Conservation (phyloP, 23 red algal species). For the Agarophyton chilense region DNA sequence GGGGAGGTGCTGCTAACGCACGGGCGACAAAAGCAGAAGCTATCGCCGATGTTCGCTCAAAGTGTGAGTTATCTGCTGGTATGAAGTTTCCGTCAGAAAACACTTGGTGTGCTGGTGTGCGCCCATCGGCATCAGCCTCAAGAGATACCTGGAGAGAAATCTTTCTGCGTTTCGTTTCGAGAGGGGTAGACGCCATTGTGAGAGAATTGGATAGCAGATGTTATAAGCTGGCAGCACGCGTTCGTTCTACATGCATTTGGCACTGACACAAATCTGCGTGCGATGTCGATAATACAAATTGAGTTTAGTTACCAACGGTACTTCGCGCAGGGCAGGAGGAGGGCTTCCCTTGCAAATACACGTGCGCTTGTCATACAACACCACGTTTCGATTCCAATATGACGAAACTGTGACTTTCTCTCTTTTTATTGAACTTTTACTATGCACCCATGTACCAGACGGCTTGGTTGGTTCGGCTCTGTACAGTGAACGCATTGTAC, state of each 20-base stretch:
- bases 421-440: too few relatives aligned
- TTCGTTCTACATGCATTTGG: background rate
- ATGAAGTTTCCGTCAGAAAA: conserved; percentile 73
- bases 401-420: too few relatives aligned
- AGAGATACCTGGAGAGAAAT: conserved; percentile 62
- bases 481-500: too few relatives aligned
- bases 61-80: conserved; percentile 48
- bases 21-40: conserved; percentile 65
- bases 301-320: too few relatives aligned
- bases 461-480: too few relatives aligned
- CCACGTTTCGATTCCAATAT: too few relatives aligned
- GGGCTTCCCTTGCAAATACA: too few relatives aligned
- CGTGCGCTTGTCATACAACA: too few relatives aligned
- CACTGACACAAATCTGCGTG: too few relatives aligned
- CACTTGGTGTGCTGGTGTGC: conserved; percentile 46
- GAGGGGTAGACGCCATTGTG: background rate
- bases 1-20: conserved; percentile 45
- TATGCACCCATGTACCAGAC: too few relatives aligned
- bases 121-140: conserved; percentile 52
- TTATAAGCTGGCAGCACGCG: background rate
- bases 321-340: too few relatives aligned
- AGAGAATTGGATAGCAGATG: background rate
- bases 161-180: conserved; percentile 21
- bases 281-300: too few relatives aligned
- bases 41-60: conserved; percentile 57